Percentiles rank a stretch among this genome's conserved stretches.
Conservation (phyloP, 139 green algal genomes). For the Chara braunii region DNA sequence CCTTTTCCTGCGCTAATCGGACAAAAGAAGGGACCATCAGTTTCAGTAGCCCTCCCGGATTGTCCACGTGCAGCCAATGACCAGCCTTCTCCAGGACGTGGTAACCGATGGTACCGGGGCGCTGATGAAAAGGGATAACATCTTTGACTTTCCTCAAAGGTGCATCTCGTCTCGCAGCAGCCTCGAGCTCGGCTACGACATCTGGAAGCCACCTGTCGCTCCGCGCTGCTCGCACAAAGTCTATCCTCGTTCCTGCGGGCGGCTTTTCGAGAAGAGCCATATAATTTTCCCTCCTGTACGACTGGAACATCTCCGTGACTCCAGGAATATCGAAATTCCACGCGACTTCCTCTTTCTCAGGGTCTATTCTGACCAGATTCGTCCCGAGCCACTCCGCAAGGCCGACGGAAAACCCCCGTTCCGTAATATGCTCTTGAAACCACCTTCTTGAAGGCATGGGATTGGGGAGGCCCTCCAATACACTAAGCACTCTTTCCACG, state of each 20-base stretch:
- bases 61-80: constrained; percentile 29
- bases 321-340: constrained; percentile 63
- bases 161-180: neutral
- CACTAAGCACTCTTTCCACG: constrained; percentile 22
- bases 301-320: constrained; percentile 57
- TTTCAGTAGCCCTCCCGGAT: constrained; percentile 10
- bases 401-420: constrained; percentile 44
- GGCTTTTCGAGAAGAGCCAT: constrained; percentile 8
- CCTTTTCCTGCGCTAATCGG: no score
- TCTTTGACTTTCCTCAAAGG: neutral
- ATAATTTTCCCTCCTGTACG: constrained; percentile 46
- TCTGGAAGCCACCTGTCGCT: constrained; percentile 19
- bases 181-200: neutral
- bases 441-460: constrained; percentile 53
- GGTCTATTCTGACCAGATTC: constrained; percentile 48
- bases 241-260: neutral
- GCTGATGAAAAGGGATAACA: neutral
- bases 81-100: constrained; percentile 11
- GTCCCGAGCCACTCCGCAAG: constrained; percentile 71
- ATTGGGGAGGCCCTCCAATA: constrained; percentile 34
- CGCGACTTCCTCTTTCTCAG: constrained; percentile 26
- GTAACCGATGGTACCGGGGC: neutral
- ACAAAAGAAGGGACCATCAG: constrained; percentile 8
- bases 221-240: constrained; percentile 6
- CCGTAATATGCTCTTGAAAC: constrained; percentile 9